phyloP scores from a whole-genome alignment of 805 yeast genomes.

The Millerozyma acaciae region DNA sequence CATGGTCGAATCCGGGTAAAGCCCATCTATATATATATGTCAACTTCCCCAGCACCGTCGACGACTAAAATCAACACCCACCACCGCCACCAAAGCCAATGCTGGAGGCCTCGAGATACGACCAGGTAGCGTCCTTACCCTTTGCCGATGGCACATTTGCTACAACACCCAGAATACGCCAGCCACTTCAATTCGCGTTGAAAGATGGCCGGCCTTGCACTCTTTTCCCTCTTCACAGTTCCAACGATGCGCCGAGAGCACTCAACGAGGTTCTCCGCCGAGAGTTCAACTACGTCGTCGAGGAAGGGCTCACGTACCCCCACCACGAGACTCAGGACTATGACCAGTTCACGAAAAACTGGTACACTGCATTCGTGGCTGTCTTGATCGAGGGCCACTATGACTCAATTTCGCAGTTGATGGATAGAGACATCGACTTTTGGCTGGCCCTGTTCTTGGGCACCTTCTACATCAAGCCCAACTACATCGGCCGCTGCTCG shows the following conservation, averaged over 20 bases:
- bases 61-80: no score
- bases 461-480: conserved; percentile 78
- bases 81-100: no score
- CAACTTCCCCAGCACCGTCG: no score
- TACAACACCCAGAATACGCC: conserved; percentile 26
- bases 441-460: conserved; percentile 60
- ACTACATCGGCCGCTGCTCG: conserved; percentile 78
- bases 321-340: conserved; percentile 34
- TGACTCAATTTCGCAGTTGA: conserved; percentile 18
- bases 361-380: conserved; percentile 67
- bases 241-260: conserved; percentile 45
- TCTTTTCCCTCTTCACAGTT: conserved; percentile 53
- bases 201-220: conserved; percentile 47
- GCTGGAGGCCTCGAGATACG: no score
- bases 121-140: no score
- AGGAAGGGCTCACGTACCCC: conserved; percentile 76
- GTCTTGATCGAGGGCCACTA: conserved; percentile 47
- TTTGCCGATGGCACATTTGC: conserved; percentile 28
- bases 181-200: conserved; percentile 37
- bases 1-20: no score
- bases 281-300: conserved; percentile 63
- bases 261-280: conserved; percentile 44
- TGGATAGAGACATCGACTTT: conserved; percentile 31
- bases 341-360: conserved; percentile 56
- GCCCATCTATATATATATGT: no score